Conservation (phyloP, 2,329 filamentous ascomycete species). For the Xylariomycetidae sp. region DNA sequence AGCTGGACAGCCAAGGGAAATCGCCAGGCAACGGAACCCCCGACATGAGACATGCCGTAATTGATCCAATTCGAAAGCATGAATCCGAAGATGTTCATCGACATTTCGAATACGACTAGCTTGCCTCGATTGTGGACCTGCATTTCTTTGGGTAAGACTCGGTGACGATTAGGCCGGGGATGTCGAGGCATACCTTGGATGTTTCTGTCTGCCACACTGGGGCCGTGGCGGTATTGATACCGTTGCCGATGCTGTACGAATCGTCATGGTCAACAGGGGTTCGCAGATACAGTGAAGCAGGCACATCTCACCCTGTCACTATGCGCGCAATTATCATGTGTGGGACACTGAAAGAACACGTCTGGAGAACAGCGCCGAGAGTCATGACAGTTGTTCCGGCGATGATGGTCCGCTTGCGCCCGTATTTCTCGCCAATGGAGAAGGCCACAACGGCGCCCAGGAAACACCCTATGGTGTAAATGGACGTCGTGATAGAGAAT, state of each 20-base stretch:
- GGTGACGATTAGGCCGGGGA: too few relatives aligned
- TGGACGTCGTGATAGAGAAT: slow-evolving; percentile 43
- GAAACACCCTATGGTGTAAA: slow-evolving; percentile 38
- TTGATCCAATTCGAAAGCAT: slow-evolving; percentile 27
- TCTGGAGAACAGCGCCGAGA: slow-evolving; percentile 23
- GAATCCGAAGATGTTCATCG: slow-evolving; percentile 25
- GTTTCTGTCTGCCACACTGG: slow-evolving; percentile 29
- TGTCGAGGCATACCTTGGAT: too few relatives aligned
- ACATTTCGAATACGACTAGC: slow-evolving; percentile 25
- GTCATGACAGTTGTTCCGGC: slow-evolving; percentile 38
- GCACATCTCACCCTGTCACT: slow-evolving; percentile 28
- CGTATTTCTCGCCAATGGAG: slow-evolving; percentile 37
- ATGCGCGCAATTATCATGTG: slow-evolving; percentile 38
- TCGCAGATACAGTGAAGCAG: too few relatives aligned
- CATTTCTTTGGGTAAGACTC: too few relatives aligned
- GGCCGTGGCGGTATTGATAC: slow-evolving; percentile 27
- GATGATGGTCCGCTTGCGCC: slow-evolving; percentile 37
- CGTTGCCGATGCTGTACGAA: slow-evolving; percentile 35
- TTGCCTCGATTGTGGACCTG: slow-evolving; percentile 21
- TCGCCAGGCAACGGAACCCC: slow-evolving; percentile 28
- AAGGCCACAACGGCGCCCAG: slow-evolving; percentile 35
- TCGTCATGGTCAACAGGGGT: too few relatives aligned
- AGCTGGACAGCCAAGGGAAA: slow-evolving; percentile 35
- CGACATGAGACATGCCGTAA: slow-evolving; percentile 26
- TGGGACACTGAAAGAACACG: slow-evolving; percentile 23